Conservation (phyloP, 768 basidiomycete genomes). For the Cystofilobasidium macerans region DNA sequence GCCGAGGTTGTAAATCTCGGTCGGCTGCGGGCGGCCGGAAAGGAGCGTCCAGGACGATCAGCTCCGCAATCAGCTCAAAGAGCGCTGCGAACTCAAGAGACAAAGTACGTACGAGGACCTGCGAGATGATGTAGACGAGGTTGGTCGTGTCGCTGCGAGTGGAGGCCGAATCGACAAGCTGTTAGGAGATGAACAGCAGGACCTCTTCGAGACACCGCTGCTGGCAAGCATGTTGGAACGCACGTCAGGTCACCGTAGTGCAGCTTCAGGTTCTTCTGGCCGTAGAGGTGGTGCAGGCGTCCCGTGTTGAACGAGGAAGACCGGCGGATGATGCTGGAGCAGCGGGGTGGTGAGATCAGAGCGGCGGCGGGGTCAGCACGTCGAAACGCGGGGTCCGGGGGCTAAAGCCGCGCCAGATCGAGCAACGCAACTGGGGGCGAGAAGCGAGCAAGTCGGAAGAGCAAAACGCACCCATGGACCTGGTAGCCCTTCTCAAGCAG, state of each 20-base stretch:
- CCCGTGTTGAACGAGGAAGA: conserved; percentile 98
- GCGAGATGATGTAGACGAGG: conserved; percentile 88
- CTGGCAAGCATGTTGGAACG: not conserved
- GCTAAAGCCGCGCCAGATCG: no score
- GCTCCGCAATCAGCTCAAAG: no score
- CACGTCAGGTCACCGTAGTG: conserved; percentile 33
- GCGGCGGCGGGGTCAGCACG: not conserved
- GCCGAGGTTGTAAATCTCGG: conserved; percentile 95
- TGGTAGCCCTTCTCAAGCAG: conserved; percentile 78
- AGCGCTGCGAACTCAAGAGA: no score
- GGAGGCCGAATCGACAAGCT: no score
- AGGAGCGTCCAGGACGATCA: no score
- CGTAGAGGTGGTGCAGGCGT: conserved; percentile 80
- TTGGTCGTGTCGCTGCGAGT: conserved; percentile 83
- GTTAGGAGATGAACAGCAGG: not conserved
- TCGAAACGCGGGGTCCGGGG: no score
- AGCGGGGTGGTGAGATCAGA: not conserved
- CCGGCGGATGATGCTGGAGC: conserved; percentile 81
- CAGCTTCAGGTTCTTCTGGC: conserved; percentile 27
- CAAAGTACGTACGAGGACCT: conserved; percentile 55
- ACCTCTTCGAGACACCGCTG: no score
- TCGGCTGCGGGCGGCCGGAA: conserved; percentile 44
- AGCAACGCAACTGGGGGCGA: not conserved
- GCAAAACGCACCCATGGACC: conserved; percentile 51
- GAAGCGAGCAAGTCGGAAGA: not conserved